Percentiles rank a stretch among this genome's conserved stretches.
Conservation (phyloP, 805 yeast genomes). For the Hanseniaspora hatyaiensis region DNA sequence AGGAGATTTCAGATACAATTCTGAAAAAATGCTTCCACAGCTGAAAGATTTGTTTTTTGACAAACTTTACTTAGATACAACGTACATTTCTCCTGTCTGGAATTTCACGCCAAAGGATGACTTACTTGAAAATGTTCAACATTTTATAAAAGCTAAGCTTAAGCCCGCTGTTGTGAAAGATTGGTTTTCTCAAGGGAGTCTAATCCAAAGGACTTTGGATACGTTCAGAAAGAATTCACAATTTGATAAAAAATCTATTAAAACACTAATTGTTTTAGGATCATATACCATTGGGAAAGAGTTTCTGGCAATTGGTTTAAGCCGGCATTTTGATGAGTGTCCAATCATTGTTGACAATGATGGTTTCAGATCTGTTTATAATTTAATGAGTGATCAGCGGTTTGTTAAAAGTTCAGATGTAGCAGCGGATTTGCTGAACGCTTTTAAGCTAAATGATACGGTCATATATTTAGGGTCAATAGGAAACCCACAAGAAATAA, state of each 20-base stretch:
- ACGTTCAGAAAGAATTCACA: constrained; percentile 3
- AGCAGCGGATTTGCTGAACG: constrained; percentile 16
- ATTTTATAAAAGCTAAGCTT: constrained; percentile 14
- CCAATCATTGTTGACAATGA: constrained; percentile 7
- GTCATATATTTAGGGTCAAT: constrained; percentile 12
- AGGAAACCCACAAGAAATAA: constrained; percentile 5
- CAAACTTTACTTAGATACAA: constrained; percentile 74
- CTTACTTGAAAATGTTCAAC: constrained; percentile 10
- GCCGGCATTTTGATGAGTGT: constrained; percentile 23
- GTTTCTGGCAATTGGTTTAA: constrained; percentile 58
- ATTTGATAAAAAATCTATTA: constrained; percentile 28
- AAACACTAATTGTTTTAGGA: constrained; percentile 52
- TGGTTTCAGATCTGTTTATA: constrained; percentile 9
- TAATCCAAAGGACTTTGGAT: constrained; percentile 18
- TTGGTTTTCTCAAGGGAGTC: constrained; percentile 1
- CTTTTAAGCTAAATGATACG: neutral
- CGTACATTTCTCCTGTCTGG: constrained; percentile 37
- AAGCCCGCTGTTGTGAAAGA: neutral
- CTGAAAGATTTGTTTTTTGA: constrained; percentile 33
- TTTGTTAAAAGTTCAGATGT: constrained; percentile 24
- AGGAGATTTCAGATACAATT: constrained; percentile 79
- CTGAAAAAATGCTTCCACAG: constrained; percentile 28
- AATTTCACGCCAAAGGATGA: constrained; percentile 32
- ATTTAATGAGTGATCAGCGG: neutral
- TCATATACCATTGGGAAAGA: constrained; percentile 92